Evolutionary conservation across 495 filamentous ascomycete genomes (phyloP).

Genomic region (Patellaria atrata): DNA sequence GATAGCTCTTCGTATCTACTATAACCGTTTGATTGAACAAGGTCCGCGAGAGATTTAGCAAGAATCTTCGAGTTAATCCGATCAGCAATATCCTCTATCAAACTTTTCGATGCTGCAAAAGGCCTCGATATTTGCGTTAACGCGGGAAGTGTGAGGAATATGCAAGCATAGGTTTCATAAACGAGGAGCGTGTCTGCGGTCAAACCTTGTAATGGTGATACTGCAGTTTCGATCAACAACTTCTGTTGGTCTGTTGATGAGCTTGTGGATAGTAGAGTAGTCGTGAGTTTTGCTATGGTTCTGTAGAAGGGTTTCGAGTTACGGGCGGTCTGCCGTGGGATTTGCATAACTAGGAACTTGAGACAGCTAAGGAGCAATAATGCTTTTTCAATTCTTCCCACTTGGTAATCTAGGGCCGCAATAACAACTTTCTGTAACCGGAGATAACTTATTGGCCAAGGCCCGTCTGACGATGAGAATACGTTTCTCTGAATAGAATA

Average conservation of each 20-base stretch:
- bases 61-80: slow-evolving; percentile 41
- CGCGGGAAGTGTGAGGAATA: slow-evolving; percentile 35
- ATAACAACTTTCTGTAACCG: slow-evolving; percentile 21
- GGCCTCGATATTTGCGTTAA: too few relatives aligned
- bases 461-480: slow-evolving; percentile 11
- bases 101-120: slow-evolving; percentile 24
- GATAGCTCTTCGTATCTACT: slow-evolving; percentile 8
- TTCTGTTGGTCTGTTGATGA: slow-evolving; percentile 1
- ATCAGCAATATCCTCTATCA: slow-evolving; percentile 33
- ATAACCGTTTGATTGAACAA: slow-evolving; percentile 23
- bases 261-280: slow-evolving; percentile 3
- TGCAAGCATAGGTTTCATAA: slow-evolving; percentile 44
- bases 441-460: slow-evolving; percentile 26
- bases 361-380: slow-evolving; percentile 6
- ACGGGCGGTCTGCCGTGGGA: slow-evolving; percentile 13
- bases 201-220: slow-evolving; percentile 36
- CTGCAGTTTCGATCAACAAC: slow-evolving; percentile 23
- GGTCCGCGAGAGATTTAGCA: slow-evolving; percentile 31
- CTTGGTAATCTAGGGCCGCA: slow-evolving; percentile 12
- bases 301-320: slow-evolving; percentile 25
- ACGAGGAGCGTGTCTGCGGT: slow-evolving; percentile 32
- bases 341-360: slow-evolving; percentile 15
- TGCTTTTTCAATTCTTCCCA: slow-evolving; percentile 1
- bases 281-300: slow-evolving; percentile 17
- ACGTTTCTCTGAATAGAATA: slow-evolving; percentile 14